Evolutionary conservation across 306 rosid species (phyloP).

Genomic region (Cucurbita pepo): DNA sequence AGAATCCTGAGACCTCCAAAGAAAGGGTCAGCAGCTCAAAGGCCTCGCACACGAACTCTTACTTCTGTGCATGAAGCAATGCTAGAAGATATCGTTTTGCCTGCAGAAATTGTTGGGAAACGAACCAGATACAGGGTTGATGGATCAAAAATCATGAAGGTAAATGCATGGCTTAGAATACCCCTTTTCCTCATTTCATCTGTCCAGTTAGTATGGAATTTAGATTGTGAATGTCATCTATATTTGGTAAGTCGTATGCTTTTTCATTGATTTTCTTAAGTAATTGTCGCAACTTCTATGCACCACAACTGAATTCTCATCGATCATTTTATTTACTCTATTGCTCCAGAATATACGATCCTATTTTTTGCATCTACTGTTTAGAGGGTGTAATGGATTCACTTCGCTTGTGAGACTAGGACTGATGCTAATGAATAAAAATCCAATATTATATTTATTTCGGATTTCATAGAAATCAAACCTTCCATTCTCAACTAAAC

Average conservation of each 20-base stretch:
- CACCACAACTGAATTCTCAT: background rate
- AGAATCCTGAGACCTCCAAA: conserved; percentile 63
- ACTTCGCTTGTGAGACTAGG: background rate
- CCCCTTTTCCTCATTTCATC: background rate
- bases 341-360: no score
- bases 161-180: background rate
- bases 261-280: background rate
- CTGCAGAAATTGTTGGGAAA: conserved; percentile 72
- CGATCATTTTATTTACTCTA: background rate
- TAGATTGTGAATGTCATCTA: background rate
- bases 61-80: conserved; percentile 61
- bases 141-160: conserved; percentile 63
- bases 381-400: background rate
- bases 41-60: conserved; percentile 61
- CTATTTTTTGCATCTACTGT: background rate
- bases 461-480: no score
- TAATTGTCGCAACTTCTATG: background rate
- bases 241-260: background rate
- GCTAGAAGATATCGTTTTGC: conserved; percentile 55
- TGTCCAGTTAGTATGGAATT: background rate
- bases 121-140: conserved; percentile 44
- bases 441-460: background rate
- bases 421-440: background rate
- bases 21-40: conserved; percentile 60
- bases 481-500: background rate